A percentile compares a stretch with the other conserved stretches of the same genome.
phyloP scores from a whole-genome alignment of 257 asterid genomes.

The Rubia yunnanensis region DNA sequence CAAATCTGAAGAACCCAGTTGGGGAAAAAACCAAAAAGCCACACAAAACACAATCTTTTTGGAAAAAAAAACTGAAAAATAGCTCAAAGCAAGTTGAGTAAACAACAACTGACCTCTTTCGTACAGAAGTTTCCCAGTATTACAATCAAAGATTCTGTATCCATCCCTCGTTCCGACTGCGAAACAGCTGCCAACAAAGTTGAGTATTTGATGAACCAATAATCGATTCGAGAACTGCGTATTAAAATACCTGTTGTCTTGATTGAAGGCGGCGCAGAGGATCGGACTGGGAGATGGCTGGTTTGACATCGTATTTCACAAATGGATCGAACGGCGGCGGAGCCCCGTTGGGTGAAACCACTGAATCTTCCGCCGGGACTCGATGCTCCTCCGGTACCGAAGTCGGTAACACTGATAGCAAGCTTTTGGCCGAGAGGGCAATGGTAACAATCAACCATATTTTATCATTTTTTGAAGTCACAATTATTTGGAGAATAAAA shows the following conservation, averaged over 20 bases:
- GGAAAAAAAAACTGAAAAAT: background rate
- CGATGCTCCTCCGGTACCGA: background rate
- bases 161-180: slow-evolving; percentile 79
- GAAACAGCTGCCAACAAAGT: slow-evolving; percentile 46
- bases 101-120: slow-evolving; percentile 44
- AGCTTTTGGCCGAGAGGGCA: slow-evolving; percentile 18
- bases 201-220: background rate
- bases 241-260: slow-evolving; percentile 65
- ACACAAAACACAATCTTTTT: background rate
- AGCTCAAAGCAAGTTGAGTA: background rate
- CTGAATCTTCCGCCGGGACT: background rate
- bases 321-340: background rate
- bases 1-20: background rate
- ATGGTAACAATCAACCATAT: too few relatives aligned
- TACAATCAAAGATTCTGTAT: slow-evolving; percentile 62
- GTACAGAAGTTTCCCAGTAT: slow-evolving; percentile 69
- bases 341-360: background rate
- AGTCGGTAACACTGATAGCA: slow-evolving; percentile 1
- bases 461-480: too few relatives aligned
- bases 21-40: background rate
- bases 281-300: slow-evolving; percentile 47
- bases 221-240: background rate
- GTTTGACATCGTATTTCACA: slow-evolving; percentile 35
- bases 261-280: slow-evolving; percentile 82
- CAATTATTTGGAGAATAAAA: background rate